Base-by-base conservation (phyloP, 2,329 filamentous ascomycete genomes). In the Apiospora aurea region DNA sequence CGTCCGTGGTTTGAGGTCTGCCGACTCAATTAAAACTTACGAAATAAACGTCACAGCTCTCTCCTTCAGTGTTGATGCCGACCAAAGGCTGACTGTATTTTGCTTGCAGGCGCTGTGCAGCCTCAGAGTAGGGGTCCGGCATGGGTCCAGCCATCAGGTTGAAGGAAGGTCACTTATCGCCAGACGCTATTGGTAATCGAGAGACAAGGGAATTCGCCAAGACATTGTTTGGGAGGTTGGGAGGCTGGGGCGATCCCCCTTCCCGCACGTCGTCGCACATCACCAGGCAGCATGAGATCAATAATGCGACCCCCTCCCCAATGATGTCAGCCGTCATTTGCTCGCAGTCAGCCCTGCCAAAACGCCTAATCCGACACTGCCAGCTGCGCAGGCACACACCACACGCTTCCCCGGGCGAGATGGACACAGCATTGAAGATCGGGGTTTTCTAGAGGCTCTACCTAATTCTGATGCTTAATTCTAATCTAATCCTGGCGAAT, bases 91-190 rank as follows among this genome's bases (percentile, higher is more conserved):
- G 43, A 43, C n/a, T n/a, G 67, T 34, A 29, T 34, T 21, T 38
- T 18, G 43, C 16, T 8, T 49, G 67, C 43, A 49, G 24, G 26
- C 69, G 46, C 46, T 29, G 69, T n/a, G 47, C 26, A 66, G 53
- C 53, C 41, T 43, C 69, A 70, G 26, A 47, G 38, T 49, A 70
- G 38, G 69, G 69, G 75, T 70, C 44, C 57, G 41, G 29, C 29
- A 69, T 51, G 66, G 73, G 75, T 70, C 44, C 57, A 64, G 29
- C 29, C 57, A 64, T 61, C 26, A 61, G 26, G 5, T 34, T 18
- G n/a, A n/a, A n/a, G n/a, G 14, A 57, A 53, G 6, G 24, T 16
- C 24, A 14, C n/a, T 53, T 10, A 16, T 38, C 53, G 38, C 29
- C 29, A 4, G 18, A 61, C 53, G 34, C 57, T 49, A 49, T 49